Percentiles rank a stretch among this genome's conserved stretches.
phyloP scores from a whole-genome alignment of 2,329 filamentous ascomycete genomes.

The Chalaropsis thielavioides region DNA sequence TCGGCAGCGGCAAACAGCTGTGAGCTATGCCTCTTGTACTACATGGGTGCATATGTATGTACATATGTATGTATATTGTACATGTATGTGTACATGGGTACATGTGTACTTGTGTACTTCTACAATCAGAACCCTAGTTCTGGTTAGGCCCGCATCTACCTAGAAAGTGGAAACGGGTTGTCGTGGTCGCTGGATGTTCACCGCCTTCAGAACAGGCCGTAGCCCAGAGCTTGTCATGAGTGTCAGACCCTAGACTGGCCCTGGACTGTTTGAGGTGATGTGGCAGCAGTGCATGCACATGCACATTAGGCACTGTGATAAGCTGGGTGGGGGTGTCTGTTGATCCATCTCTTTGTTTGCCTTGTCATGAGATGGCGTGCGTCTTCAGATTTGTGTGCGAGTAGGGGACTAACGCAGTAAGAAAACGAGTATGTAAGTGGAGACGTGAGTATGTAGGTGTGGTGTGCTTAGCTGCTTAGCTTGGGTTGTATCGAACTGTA shows the following conservation, averaged over 20 bases:
- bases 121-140: no score
- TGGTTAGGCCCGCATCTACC: no score
- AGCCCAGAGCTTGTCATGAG: not conserved
- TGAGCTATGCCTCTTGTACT: not conserved
- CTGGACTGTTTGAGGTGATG: not conserved
- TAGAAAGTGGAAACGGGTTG: not conserved
- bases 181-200: not conserved
- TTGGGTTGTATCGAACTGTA: no score
- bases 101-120: no score
- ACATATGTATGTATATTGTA: not conserved
- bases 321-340: not conserved
- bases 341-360: not conserved
- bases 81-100: not conserved
- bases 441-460: not conserved
- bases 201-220: constrained; percentile 1
- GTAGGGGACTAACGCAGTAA: not conserved
- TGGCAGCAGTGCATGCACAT: not conserved
- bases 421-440: not conserved
- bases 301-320: not conserved
- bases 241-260: not conserved
- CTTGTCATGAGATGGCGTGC: not conserved
- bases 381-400: not conserved
- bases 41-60: no score
- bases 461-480: not conserved
- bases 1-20: no score